Percentiles rank a stretch among this genome's conserved stretches.
phyloP scores from a whole-genome alignment of 164 flowering plant genomes.

The Magnolia changhungtana region DNA sequence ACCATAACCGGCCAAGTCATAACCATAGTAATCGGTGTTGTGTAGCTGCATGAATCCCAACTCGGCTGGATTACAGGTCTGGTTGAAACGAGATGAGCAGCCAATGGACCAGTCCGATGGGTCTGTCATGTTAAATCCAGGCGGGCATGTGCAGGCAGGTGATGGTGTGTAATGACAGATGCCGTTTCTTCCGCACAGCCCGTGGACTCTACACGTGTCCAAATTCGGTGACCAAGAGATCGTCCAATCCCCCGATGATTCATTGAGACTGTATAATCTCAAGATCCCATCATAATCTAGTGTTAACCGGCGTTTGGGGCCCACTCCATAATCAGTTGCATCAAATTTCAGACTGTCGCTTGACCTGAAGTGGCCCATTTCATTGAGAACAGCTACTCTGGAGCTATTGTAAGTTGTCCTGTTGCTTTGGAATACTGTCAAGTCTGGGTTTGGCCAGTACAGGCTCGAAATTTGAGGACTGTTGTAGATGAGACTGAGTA shows the following conservation, averaged over 20 bases:
- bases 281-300: conserved; percentile 19
- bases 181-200: conserved; percentile 7
- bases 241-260: conserved; percentile 3
- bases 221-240: conserved; percentile 9
- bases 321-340: conserved; percentile 16
- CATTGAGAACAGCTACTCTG: not conserved
- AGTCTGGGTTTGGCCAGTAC: conserved; percentile 17
- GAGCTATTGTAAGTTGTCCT: not conserved
- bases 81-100: conserved; percentile 13
- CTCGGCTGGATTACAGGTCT: not conserved
- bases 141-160: conserved; percentile 7
- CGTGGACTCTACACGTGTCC: conserved; percentile 12
- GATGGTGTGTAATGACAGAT: not conserved
- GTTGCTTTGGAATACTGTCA: not conserved
- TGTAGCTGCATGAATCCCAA: conserved; percentile 9
- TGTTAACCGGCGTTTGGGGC: conserved; percentile 12
- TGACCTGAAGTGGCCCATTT: conserved; percentile 4
- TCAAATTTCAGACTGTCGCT: conserved; percentile 3
- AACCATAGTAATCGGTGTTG: conserved; percentile 11
- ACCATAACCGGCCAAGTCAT: not conserved
- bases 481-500: conserved; percentile 23
- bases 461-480: conserved; percentile 13
- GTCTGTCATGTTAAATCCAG: conserved; percentile 3
- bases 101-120: conserved; percentile 28
- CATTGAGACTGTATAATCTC: conserved; percentile 16